These are phyloP conservation scores for Capronia epimyces DNA, from an alignment of 2,329 filamentous ascomycete genomes.

Conservation along the genomic window DNA sequence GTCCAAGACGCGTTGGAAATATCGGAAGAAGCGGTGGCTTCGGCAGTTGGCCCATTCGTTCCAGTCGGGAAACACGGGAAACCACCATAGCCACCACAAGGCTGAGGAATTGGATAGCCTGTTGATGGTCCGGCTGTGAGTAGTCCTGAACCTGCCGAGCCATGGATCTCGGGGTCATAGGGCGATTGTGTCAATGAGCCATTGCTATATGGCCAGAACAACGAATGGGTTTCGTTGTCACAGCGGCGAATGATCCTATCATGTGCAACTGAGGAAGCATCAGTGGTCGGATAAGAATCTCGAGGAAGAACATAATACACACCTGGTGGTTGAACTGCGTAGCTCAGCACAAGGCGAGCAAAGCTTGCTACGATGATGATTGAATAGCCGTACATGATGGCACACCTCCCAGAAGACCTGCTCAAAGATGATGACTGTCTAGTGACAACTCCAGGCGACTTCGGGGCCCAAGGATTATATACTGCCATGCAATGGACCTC, in stretches of 20 bases:
- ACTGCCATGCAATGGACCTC: conserved; percentile 5
- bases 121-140: neutral
- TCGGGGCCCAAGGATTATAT: neutral
- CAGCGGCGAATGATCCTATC: conserved; percentile 16
- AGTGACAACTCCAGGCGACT: neutral
- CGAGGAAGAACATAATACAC: neutral
- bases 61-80: conserved; percentile 3
- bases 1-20: neutral
- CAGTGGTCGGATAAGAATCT: neutral
- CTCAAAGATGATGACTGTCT: neutral
- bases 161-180: neutral
- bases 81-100: conserved; percentile 6
- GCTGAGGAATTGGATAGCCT: neutral
- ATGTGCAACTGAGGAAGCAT: conserved; percentile 8
- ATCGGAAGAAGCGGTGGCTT: neutral
- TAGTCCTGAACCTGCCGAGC: neutral
- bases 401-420: neutral
- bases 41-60: neutral
- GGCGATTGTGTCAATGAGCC: conserved; percentile 1
- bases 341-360: conserved; percentile 16
- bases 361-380: conserved; percentile 3
- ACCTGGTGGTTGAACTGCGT: conserved; percentile 14
- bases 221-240: conserved; percentile 16
- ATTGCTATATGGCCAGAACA: conserved; percentile 11
- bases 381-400: conserved; percentile 1